A percentile compares a stretch with the other conserved stretches of the same genome.
Conservation (phyloP, 139 green algal species). For the Micromonas pusilla region DNA sequence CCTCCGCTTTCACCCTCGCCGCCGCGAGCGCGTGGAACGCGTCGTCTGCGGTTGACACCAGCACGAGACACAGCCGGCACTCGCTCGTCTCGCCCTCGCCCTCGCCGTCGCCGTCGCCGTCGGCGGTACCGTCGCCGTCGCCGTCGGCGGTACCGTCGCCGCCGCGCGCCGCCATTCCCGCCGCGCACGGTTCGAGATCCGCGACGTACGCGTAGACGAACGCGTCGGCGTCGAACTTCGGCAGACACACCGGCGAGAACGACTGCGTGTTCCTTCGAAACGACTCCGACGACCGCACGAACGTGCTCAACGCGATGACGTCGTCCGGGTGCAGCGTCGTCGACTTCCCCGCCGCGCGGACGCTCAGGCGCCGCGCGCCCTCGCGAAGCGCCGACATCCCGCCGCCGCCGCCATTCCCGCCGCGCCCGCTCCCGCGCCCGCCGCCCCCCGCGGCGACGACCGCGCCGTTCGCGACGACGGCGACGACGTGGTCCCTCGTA, state of each 20-base stretch:
- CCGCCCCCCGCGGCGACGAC: neutral
- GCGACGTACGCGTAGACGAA: constrained; percentile 76
- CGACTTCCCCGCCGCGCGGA: neutral
- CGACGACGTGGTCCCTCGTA: neutral
- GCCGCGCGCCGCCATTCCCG: neutral
- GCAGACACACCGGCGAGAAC: constrained; percentile 75
- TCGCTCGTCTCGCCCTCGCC: too few species aligned
- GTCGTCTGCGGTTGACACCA: constrained; percentile 42
- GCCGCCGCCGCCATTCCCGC: neutral
- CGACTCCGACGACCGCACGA: constrained; percentile 52
- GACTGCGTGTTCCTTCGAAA: constrained; percentile 48
- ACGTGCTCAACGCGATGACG: constrained; percentile 70
- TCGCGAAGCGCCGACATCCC: neutral
- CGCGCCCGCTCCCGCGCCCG: neutral
- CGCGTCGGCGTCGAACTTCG: constrained; percentile 60
- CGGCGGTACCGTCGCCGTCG: neutral
- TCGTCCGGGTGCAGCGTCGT: constrained; percentile 54
- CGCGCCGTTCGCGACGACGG: neutral
- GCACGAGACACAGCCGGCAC: constrained; percentile 56
- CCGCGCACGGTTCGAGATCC: constrained; percentile 28
- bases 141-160: neutral
- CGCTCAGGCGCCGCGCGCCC: neutral
- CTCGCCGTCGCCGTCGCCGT: neutral
- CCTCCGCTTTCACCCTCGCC: constrained; percentile 14
- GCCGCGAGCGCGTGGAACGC: constrained; percentile 42